Percentiles rank a stretch among this genome's conserved stretches.
These are phyloP conservation scores for Thielaviopsis euricoi DNA, from an alignment of 2,329 filamentous ascomycete species.

Conservation along the genomic window DNA sequence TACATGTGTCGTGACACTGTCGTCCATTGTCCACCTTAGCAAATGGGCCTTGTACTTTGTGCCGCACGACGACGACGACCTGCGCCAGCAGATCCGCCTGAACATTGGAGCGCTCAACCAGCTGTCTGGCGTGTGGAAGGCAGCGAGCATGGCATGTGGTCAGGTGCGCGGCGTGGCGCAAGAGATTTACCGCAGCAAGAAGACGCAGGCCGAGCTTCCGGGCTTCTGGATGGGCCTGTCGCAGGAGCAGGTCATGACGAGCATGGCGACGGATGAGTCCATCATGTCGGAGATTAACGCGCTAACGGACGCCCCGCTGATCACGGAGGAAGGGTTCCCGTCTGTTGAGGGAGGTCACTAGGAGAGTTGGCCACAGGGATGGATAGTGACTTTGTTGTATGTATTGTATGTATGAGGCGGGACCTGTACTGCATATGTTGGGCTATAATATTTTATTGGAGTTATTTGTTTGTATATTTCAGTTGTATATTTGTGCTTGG, in stretches of 20 bases:
- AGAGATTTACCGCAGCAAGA: constrained; percentile 49
- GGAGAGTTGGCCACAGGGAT: no score
- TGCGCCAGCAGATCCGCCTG: constrained; percentile 60
- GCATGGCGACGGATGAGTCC: constrained; percentile 38
- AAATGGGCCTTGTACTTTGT: constrained; percentile 55
- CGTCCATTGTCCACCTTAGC: constrained; percentile 65
- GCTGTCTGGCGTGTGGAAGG: constrained; percentile 54
- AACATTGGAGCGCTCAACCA: constrained; percentile 62
- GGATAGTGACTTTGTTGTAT: no score
- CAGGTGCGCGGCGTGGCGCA: constrained; percentile 69
- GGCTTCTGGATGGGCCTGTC: constrained; percentile 38
- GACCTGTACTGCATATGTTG: no score
- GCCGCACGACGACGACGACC: constrained; percentile 43
- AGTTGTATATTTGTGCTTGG: not conserved
- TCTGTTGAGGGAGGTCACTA: not conserved
- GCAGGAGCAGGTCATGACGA: constrained; percentile 37
- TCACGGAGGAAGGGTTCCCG: not conserved
- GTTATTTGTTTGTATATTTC: not conserved
- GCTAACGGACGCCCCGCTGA: constrained; percentile 7
- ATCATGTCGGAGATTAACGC: constrained; percentile 42
- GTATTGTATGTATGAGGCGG: no score
- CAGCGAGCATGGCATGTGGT: constrained; percentile 50
- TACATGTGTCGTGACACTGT: constrained; percentile 62
- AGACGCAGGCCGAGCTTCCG: constrained; percentile 34
- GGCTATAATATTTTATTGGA: not conserved